A percentile compares a stretch with the other conserved stretches of the same genome.
These are phyloP conservation scores for Diaporthe destruens DNA, from an alignment of 2,329 filamentous ascomycete genomes.

Conservation along the genomic window DNA sequence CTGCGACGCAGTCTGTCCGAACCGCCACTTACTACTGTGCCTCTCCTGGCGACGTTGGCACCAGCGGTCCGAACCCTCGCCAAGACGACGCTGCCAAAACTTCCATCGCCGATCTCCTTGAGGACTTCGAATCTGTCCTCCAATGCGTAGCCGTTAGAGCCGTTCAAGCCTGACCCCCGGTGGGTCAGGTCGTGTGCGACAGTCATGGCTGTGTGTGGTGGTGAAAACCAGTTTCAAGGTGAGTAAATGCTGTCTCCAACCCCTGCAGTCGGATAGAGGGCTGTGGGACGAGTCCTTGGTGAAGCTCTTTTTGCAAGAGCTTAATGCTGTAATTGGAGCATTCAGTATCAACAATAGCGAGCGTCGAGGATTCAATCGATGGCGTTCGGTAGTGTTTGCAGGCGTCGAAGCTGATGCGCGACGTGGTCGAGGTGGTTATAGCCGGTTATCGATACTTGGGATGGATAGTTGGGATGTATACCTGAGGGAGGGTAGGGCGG, in stretches of 20 bases:
- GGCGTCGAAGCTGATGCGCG: conserved; percentile 15
- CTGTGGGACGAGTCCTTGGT: conserved; percentile 41
- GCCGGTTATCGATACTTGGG: conserved; percentile 33
- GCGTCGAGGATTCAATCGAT: conserved; percentile 35
- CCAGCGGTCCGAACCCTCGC: conserved; percentile 93
- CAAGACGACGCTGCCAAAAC: conserved; percentile 95
- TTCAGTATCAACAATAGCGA: conserved; percentile 37
- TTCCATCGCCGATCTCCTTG: conserved; percentile 98
- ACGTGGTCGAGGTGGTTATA: conserved; percentile 19
- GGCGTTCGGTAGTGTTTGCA: conserved; percentile 15
- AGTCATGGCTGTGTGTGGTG: conserved; percentile 71
- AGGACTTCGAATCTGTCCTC: conserved; percentile 97
- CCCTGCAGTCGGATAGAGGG: conserved; percentile 37
- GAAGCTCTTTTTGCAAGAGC: conserved; percentile 42
- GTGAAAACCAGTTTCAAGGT: conserved; percentile 42
- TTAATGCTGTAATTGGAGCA: conserved; percentile 40
- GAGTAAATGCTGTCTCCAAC: conserved; percentile 35
- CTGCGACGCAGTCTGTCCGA: neutral
- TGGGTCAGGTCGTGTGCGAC: conserved; percentile 80
- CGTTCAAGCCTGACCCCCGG: conserved; percentile 71
- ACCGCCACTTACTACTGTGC: conserved; percentile 84
- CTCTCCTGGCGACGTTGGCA: conserved; percentile 86
- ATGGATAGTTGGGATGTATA: conserved; percentile 35
- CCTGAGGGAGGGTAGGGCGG: conserved; percentile 36
- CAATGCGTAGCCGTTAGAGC: conserved; percentile 68